Base-by-base conservation (phyloP, 495 filamentous ascomycete genomes). In the Articulospora tetracladia region DNA sequence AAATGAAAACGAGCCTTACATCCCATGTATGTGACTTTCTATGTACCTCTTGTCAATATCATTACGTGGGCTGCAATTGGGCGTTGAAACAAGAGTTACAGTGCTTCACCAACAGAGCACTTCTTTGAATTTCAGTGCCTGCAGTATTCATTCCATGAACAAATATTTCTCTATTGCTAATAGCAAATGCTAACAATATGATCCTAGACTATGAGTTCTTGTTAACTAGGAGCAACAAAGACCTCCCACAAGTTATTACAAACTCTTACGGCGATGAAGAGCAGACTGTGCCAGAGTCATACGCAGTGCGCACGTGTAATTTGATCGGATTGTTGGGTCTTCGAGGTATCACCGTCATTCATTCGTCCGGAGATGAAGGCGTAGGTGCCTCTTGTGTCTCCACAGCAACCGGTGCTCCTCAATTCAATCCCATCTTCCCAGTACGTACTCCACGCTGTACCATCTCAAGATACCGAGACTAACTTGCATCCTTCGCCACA, bases 241-340 rank as follows among this genome's bases (percentile, higher is more conserved):
- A 89, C 36, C 75, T 95, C 1, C 91, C 91, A 0, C 84, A 86
- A 0, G 83, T 89, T 3, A 75, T 95, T 7, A 81, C 83, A 10
- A 90, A 86, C 55, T 88, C 85, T n/a, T 95, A 95, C 61, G 82
- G 83, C n/a, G 86, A 88, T 57, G 77, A 79, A 57, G 86, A 88
- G 68, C 70, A 84, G 66, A 77, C 76, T 36, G 83, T 90, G 0
- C 91, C 90, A 0, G 67, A 70, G 10, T 68, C 75, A 0, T 93
- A 93, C 67, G 76, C 85, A 0, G 72, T 72, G 26, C 77, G 78
- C 10, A 86, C 87, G 20, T 93, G 90, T 70, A 83, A 84, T 70
- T 64, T 90, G 57, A 86, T 91, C 58, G 87, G 81, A 22, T 82
- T 87, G 47, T 78, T 93, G 2, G 82, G 87, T 1, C 83, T 84